These are phyloP conservation scores for Ceratocystis colombiana DNA, from an alignment of 2,329 filamentous ascomycete genomes.

Conservation along the genomic window DNA sequence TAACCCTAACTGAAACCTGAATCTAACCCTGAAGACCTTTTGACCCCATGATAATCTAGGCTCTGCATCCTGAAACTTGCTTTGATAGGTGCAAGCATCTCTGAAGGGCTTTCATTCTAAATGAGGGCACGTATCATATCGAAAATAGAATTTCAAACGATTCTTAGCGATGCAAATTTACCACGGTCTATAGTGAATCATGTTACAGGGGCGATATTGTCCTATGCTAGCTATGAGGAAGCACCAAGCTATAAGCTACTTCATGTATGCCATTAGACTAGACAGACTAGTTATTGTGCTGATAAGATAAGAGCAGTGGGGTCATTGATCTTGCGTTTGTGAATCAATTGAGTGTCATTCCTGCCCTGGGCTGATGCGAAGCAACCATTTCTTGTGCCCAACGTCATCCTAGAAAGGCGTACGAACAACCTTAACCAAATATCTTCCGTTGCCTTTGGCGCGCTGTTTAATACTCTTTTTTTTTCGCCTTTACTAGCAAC, in stretches of 20 bases:
- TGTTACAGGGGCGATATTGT: no score
- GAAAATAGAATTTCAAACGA: not conserved
- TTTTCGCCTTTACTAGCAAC: no score
- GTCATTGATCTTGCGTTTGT: not conserved
- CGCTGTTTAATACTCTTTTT: no score
- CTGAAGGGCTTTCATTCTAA: not conserved
- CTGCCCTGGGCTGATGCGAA: not conserved
- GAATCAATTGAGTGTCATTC: constrained; percentile 1
- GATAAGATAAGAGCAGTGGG: constrained; percentile 9
- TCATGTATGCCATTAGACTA: not conserved
- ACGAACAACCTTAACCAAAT: not conserved
- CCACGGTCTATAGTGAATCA: no score
- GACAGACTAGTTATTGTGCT: not conserved
- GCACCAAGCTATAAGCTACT: not conserved
- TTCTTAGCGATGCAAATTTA: not conserved
- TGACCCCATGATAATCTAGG: not conserved
- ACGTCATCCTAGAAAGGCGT: not conserved
- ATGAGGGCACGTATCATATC: not conserved
- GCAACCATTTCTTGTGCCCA: constrained; percentile 1
- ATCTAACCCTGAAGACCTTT: not conserved
- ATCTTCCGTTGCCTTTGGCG: not conserved
- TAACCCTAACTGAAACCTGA: not conserved
- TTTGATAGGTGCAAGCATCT: not conserved
- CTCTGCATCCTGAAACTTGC: constrained; percentile 7
- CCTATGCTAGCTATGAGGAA: not conserved